These are phyloP conservation scores for Lizonia empirigonia DNA, from an alignment of 2,329 filamentous ascomycete species.

Conservation along the genomic window DNA sequence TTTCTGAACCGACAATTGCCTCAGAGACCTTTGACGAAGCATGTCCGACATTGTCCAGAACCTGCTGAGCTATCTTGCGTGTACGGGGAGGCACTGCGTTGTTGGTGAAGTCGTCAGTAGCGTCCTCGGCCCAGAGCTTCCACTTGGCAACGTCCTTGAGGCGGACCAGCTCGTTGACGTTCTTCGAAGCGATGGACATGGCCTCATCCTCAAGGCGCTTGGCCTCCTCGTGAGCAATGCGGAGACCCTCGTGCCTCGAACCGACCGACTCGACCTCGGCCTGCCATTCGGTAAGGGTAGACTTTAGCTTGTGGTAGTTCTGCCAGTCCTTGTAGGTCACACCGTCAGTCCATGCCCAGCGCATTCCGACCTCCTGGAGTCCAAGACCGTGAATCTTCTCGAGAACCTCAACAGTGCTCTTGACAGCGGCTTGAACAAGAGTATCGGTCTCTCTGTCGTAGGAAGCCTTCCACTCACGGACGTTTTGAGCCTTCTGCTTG, in stretches of 20 bases:
- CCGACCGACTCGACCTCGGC: slow-evolving; percentile 79
- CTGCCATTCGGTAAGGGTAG: slow-evolving; percentile 82
- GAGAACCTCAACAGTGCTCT: slow-evolving; percentile 80
- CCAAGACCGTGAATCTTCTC: slow-evolving; percentile 82
- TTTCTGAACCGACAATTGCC: slow-evolving; percentile 41
- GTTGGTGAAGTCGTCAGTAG: slow-evolving; percentile 77
- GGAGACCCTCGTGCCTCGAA: slow-evolving; percentile 72
- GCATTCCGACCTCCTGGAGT: slow-evolving; percentile 88
- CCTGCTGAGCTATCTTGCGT: slow-evolving; percentile 52
- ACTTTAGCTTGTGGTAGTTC: slow-evolving; percentile 88
- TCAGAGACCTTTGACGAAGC: slow-evolving; percentile 47
- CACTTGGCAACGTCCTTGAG: slow-evolving; percentile 83
- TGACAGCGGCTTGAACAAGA: slow-evolving; percentile 73
- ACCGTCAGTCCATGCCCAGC: slow-evolving; percentile 93
- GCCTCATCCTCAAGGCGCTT: slow-evolving; percentile 75
- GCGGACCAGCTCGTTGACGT: slow-evolving; percentile 77
- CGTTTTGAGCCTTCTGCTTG: slow-evolving; percentile 75
- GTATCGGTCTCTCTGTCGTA: slow-evolving; percentile 73
- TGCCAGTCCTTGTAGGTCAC: slow-evolving; percentile 97
- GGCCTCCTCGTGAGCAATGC: slow-evolving; percentile 69
- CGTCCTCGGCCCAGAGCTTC: slow-evolving; percentile 79
- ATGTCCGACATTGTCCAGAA: slow-evolving; percentile 47
- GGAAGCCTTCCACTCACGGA: slow-evolving; percentile 75
- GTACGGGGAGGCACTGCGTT: slow-evolving; percentile 65
- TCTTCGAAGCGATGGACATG: slow-evolving; percentile 78